Base-by-base conservation (phyloP, 768 basidiomycete species). In the Termitomyces sp. region DNA sequence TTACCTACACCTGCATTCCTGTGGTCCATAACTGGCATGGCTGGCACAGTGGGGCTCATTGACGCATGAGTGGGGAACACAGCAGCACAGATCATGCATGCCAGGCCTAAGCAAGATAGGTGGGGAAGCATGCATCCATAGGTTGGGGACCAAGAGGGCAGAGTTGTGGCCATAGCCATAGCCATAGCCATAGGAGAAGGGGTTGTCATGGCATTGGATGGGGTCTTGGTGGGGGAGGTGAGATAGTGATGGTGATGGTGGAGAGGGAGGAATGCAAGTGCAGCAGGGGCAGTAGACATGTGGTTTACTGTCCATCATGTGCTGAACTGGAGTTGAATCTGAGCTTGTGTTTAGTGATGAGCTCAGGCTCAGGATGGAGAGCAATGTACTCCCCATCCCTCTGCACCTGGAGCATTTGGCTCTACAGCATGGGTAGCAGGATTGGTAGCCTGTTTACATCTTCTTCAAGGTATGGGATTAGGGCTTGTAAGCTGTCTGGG, bases 11-110 rank as follows among this genome's bases (percentile, higher is more conserved):
- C 62, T 0, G 43, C 62, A 20, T 53, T 61, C 1, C 53, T 62
- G 0, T 61, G 46, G 44, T 65, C 60, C 0, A 65, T 56, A 3
- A 65, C 51, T 0, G 64, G 52, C 30, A 58, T 46, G 3, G 57
- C n/a, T n/a, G n/a, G n/a, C n/a, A n/a, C n/a, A n/a, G n/a, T 52
- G 6, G 52, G 56, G 5, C 44, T 26, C 47, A 60, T n/a, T n/a
- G n/a, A n/a, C n/a, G n/a, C n/a, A n/a, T 20, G 42, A 5, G 22
- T 20, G 4, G 42, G 42, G 20, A 10, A 22, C 4, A 42, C 26
- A 7, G 51, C 14, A 0, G 53, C 42, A 22, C 44, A 40, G 22
- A 59, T 59, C 24, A 46, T 55, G 20, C 50, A 49, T 7, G 60
- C 49, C 0, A 63, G 26, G 0, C 51, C 55, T 2, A n/a, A n/a